phyloP scores from a whole-genome alignment of 805 yeast species.

The Wickerhamomyces bisporus region DNA sequence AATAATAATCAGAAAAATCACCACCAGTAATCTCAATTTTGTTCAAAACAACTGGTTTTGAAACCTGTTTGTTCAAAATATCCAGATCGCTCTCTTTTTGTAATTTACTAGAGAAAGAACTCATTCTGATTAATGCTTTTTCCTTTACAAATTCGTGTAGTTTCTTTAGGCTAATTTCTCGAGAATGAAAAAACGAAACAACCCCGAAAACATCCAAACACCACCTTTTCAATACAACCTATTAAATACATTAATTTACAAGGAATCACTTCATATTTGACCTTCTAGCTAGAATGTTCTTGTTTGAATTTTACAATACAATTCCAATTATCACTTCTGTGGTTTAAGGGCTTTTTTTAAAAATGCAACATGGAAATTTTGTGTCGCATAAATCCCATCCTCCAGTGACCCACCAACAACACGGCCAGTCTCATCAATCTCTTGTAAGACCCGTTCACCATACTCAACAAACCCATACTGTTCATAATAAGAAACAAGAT shows the following conservation, averaged over 20 bases:
- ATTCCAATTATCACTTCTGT: too few species aligned
- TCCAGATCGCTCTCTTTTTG: slow-evolving; percentile 4
- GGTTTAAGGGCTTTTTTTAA: slow-evolving; percentile 9
- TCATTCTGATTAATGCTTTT: background rate
- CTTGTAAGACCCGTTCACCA: slow-evolving; percentile 6
- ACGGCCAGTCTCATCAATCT: slow-evolving; percentile 14
- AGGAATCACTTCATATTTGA: too few species aligned
- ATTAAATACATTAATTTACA: too few species aligned
- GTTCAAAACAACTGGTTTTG: slow-evolving; percentile 17
- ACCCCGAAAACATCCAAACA: background rate
- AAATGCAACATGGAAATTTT: slow-evolving; percentile 18
- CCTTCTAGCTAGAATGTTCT: too few species aligned
- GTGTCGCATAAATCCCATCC: slow-evolving; percentile 16
- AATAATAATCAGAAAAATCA: slow-evolving; percentile 38
- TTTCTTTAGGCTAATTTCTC: too few species aligned
- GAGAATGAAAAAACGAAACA: background rate
- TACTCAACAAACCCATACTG: slow-evolving; percentile 17
- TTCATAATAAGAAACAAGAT: slow-evolving; percentile 10
- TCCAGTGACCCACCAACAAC: slow-evolving; percentile 16
- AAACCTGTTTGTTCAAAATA: slow-evolving; percentile 11
- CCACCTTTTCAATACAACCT: background rate
- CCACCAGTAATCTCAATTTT: slow-evolving; percentile 20
- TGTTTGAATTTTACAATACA: too few species aligned
- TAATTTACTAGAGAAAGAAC: slow-evolving; percentile 2
- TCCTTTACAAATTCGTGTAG: too few species aligned